Conservation (phyloP, 2,329 filamentous ascomycete genomes). For the Trichoderma sp. region DNA sequence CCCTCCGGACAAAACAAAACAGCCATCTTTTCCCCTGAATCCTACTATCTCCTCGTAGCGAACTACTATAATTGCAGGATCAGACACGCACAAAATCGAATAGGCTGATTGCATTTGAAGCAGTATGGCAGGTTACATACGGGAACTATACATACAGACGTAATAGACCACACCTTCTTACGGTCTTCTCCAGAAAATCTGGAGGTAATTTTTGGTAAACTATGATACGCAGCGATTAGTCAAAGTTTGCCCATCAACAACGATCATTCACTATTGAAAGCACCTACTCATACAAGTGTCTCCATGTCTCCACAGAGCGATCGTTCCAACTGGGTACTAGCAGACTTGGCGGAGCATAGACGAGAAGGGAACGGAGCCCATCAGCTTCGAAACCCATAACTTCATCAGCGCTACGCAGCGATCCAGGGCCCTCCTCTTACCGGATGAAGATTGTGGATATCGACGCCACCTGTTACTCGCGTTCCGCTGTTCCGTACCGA, state of each 20-base stretch:
- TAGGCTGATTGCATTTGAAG: no score
- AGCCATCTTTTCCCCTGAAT: not conserved
- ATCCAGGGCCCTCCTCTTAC: not conserved
- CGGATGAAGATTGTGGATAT: not conserved
- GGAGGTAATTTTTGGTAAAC: no score
- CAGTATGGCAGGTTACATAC: no score
- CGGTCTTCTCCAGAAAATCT: no score
- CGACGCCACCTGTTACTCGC: not conserved
- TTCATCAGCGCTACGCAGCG: constrained; percentile 15
- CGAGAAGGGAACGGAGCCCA: not conserved
- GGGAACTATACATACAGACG: no score
- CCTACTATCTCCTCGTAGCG: not conserved
- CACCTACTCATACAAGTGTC: not conserved
- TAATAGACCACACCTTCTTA: no score
- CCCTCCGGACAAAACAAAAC: not conserved
- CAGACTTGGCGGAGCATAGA: not conserved
- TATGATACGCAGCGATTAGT: not conserved
- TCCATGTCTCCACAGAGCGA: constrained; percentile 1
- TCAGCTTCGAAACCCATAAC: constrained; percentile 6
- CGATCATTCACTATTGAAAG: not conserved
- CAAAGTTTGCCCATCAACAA: not conserved
- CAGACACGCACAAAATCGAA: no score
- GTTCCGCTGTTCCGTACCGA: no score
- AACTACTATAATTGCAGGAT: no score
- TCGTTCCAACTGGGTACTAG: constrained; percentile 1